Conservation (phyloP, 2,329 filamentous ascomycete species). For the Onygenales sp. region DNA sequence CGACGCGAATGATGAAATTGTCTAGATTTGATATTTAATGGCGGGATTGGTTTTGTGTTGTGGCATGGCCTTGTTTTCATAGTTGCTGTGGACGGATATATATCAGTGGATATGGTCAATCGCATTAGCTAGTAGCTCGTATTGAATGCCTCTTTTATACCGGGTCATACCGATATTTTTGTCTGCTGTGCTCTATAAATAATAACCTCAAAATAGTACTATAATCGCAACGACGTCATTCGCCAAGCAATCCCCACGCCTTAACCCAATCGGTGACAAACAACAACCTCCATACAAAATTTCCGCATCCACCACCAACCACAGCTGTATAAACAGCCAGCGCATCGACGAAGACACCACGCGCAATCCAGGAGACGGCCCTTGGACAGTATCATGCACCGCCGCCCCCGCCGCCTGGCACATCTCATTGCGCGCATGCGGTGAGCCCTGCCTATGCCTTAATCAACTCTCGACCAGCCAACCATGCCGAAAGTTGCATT, state of each 20-base stretch:
- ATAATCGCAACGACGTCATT: neutral
- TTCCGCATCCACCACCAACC: neutral
- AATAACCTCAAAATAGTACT: neutral
- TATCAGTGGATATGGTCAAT: too few species aligned
- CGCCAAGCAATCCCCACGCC: neutral
- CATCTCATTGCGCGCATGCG: neutral
- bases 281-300: neutral
- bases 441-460: neutral
- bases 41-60: neutral
- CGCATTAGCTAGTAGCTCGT: too few species aligned
- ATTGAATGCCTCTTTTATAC: too few species aligned
- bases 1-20: conserved; percentile 22
- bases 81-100: neutral
- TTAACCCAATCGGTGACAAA: neutral
- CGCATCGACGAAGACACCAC: neutral
- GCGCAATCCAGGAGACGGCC: neutral
- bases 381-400: neutral
- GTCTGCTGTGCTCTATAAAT: neutral
- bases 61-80: neutral
- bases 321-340: neutral
- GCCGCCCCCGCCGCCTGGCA: neutral
- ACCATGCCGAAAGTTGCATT: neutral
- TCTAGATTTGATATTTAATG: neutral
- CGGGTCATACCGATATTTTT: neutral
- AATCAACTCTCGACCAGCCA: neutral